These are phyloP conservation scores for Primulina tabacum DNA, from an alignment of 257 asterid genomes.

Conservation along the genomic window DNA sequence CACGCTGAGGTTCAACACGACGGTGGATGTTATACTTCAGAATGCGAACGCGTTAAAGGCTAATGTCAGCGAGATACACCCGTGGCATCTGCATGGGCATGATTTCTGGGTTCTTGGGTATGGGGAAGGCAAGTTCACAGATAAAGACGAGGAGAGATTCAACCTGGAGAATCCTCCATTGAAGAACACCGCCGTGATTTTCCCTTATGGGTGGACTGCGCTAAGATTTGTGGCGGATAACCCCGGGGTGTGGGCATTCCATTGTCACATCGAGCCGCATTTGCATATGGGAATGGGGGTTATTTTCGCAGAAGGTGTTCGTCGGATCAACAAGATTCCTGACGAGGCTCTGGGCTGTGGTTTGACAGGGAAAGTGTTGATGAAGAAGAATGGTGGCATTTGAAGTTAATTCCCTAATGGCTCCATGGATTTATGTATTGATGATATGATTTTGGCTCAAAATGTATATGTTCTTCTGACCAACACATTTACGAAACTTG, in stretches of 20 bases:
- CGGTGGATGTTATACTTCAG: constrained; percentile 67
- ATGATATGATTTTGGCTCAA: too few relatives aligned
- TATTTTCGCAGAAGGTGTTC: constrained; percentile 64
- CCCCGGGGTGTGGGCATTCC: constrained; percentile 63
- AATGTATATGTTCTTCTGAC: too few relatives aligned
- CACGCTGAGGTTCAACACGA: constrained; percentile 45
- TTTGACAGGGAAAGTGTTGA: constrained; percentile 48
- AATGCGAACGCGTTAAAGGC: constrained; percentile 59
- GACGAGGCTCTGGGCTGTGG: constrained; percentile 56
- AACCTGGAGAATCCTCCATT: constrained; percentile 67
- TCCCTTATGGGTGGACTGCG: constrained; percentile 85
- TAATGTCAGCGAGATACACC: constrained; percentile 71
- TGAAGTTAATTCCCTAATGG: not conserved
- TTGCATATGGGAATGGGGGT: constrained; percentile 1
- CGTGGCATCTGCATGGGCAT: constrained; percentile 92
- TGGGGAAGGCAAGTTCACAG: constrained; percentile 62
- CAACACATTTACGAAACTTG: too few relatives aligned
- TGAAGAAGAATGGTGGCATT: constrained; percentile 30
- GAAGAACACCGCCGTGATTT: constrained; percentile 60
- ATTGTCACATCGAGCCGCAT: not conserved
- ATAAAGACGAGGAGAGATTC: constrained; percentile 38
- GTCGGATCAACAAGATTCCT: constrained; percentile 37
- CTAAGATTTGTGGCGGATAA: constrained; percentile 68
- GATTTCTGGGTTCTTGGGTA: constrained; percentile 77
- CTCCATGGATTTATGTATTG: too few relatives aligned